phyloP scores from a whole-genome alignment of 2,329 filamentous ascomycete genomes.

The Westerdykella ornata region DNA sequence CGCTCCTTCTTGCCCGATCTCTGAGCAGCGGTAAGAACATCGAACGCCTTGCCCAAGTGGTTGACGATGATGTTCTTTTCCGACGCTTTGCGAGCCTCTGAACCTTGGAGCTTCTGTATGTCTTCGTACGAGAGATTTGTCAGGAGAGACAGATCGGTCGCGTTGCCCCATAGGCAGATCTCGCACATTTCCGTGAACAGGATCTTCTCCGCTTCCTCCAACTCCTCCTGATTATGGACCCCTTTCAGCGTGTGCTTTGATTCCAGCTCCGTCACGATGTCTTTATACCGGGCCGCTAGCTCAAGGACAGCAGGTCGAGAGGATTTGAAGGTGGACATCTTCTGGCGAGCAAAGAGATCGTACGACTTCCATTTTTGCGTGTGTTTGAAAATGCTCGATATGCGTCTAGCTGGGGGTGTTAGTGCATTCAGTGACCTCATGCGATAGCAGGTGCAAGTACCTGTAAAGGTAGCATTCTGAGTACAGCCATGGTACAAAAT shows the following conservation, averaged over 20 bases:
- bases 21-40: constrained; percentile 59
- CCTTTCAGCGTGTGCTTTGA: constrained; percentile 42
- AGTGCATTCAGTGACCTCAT: too few species aligned
- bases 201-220: constrained; percentile 64
- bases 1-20: constrained; percentile 58
- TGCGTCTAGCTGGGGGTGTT: constrained; percentile 52
- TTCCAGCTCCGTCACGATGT: constrained; percentile 62
- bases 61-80: constrained; percentile 92
- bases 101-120: constrained; percentile 91
- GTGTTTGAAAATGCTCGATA: constrained; percentile 68
- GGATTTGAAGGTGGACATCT: constrained; percentile 85
- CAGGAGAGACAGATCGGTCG: constrained; percentile 85
- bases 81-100: constrained; percentile 73
- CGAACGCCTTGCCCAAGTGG: constrained; percentile 68
- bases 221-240: constrained; percentile 45
- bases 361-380: constrained; percentile 82
- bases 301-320: constrained; percentile 81
- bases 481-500: constrained; percentile 80
- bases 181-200: constrained; percentile 91
- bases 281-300: constrained; percentile 69
- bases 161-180: constrained; percentile 96
- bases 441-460: constrained; percentile 37
- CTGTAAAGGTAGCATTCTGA: constrained; percentile 91
- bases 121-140: constrained; percentile 90
- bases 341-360: constrained; percentile 84